Conservation (phyloP, 805 yeast species). For the Metschnikowia kofuensis region DNA sequence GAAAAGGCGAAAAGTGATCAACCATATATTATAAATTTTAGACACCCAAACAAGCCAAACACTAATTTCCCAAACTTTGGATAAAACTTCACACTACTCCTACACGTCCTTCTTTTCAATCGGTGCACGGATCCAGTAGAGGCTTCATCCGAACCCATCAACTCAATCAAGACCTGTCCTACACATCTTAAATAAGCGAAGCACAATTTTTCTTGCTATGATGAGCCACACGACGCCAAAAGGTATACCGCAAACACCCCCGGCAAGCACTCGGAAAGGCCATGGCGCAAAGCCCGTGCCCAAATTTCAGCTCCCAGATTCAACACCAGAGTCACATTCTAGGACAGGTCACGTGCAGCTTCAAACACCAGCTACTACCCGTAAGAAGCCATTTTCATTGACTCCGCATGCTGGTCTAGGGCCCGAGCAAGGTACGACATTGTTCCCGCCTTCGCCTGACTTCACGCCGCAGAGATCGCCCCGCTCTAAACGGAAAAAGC, state of each 20-base stretch:
- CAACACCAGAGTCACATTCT: not conserved
- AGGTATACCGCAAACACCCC: conserved; percentile 12
- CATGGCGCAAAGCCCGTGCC: conserved; percentile 3
- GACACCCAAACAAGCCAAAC: too few species aligned
- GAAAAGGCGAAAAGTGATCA: too few species aligned
- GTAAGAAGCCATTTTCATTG: not conserved
- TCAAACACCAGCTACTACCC: conserved; percentile 13
- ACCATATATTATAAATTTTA: too few species aligned
- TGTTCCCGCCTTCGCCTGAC: conserved; percentile 28
- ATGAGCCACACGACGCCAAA: conserved; percentile 5
- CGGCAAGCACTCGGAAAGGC: conserved; percentile 7
- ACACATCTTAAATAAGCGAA: not conserved
- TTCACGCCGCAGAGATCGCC: conserved; percentile 35
- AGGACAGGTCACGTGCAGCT: conserved; percentile 5
- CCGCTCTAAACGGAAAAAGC: conserved; percentile 17
- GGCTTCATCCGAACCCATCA: not conserved
- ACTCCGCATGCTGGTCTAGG: conserved; percentile 1
- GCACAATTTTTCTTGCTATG: not conserved
- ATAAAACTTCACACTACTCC: too few species aligned
- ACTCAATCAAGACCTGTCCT: not conserved
- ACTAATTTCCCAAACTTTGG: too few species aligned
- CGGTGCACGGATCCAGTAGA: not conserved
- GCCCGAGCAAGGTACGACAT: conserved; percentile 1
- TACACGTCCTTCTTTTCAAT: not conserved
- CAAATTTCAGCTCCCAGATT: conserved; percentile 9